Evolutionary conservation across 768 basidiomycete species (phyloP).

Genomic region (Cystoderma amianthinum): DNA sequence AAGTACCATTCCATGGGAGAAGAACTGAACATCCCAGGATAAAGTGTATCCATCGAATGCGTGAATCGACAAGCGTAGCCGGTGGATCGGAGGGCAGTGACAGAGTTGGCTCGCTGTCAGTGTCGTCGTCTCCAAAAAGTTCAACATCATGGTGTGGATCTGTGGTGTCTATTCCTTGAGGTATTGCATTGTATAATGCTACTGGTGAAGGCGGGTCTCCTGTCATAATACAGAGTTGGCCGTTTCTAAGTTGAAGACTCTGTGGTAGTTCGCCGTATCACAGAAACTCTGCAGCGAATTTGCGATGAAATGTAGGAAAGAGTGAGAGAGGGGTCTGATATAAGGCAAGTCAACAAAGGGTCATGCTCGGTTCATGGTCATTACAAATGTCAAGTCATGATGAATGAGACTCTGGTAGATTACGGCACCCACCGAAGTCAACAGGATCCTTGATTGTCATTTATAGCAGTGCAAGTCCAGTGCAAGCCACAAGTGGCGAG

Average conservation of each 20-base stretch:
- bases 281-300: background rate
- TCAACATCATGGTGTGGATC: constrained; percentile 19
- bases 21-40: constrained; percentile 74
- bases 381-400: too few relatives aligned
- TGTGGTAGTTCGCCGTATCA: too few relatives aligned
- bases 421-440: too few relatives aligned
- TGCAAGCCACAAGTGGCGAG: background rate
- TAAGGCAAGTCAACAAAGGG: too few relatives aligned
- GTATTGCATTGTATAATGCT: constrained; percentile 13
- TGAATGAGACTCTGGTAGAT: too few relatives aligned
- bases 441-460: too few relatives aligned
- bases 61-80: constrained; percentile 26
- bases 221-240: constrained; percentile 1
- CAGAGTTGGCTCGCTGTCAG: constrained; percentile 7
- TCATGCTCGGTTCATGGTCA: too few relatives aligned
- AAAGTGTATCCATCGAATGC: constrained; percentile 60
- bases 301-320: too few relatives aligned
- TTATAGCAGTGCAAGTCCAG: background rate
- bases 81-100: constrained; percentile 14
- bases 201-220: constrained; percentile 6
- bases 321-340: too few relatives aligned
- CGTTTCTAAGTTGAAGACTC: too few relatives aligned
- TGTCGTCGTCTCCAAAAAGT: constrained; percentile 17
- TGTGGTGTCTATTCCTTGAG: constrained; percentile 7
- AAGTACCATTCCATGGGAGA: constrained; percentile 85